Percentiles rank a stretch among this genome's conserved stretches.
These are phyloP conservation scores for Fusarium bactridioides DNA, from an alignment of 2,329 filamentous ascomycete genomes.

Conservation along the genomic window DNA sequence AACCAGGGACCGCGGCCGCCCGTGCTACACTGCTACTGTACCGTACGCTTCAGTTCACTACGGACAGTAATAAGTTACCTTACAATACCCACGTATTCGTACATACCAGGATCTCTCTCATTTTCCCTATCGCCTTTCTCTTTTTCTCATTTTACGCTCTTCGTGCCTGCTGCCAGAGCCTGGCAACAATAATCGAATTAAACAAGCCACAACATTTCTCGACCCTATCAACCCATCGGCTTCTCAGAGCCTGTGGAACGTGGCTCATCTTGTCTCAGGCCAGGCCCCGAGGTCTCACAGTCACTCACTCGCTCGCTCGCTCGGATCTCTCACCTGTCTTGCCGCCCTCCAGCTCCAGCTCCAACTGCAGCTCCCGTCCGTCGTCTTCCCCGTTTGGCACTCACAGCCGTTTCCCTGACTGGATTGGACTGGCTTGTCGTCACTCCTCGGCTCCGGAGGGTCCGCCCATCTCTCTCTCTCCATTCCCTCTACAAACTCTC, in stretches of 20 bases:
- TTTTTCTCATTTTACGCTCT: slow-evolving; percentile 16
- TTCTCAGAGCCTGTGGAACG: slow-evolving; percentile 20
- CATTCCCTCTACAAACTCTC: slow-evolving; percentile 19
- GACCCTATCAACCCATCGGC: not conserved
- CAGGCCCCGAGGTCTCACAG: slow-evolving; percentile 16
- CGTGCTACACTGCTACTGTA: not conserved
- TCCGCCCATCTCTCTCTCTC: slow-evolving; percentile 21
- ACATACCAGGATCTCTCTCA: slow-evolving; percentile 2
- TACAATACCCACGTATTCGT: slow-evolving; percentile 32
- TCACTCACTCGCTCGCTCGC: slow-evolving; percentile 9
- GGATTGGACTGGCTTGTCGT: slow-evolving; percentile 21
- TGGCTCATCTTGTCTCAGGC: slow-evolving; percentile 30
- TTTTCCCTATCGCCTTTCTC: slow-evolving; percentile 3
- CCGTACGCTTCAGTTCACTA: not conserved
- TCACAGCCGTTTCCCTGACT: slow-evolving; percentile 13
- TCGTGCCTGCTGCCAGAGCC: slow-evolving; percentile 19
- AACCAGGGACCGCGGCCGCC: slow-evolving; percentile 28
- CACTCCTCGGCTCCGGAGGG: slow-evolving; percentile 26
- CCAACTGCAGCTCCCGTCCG: too few species aligned
- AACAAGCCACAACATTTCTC: slow-evolving; percentile 34
- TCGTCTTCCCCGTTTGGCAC: not conserved
- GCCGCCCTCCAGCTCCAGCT: not conserved
- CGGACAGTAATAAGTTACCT: not conserved
- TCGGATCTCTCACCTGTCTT: slow-evolving; percentile 9
- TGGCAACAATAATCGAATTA: slow-evolving; percentile 8